Conservation (phyloP, 2,329 filamentous ascomycete genomes). For the Exophiala phaeomuriformis region DNA sequence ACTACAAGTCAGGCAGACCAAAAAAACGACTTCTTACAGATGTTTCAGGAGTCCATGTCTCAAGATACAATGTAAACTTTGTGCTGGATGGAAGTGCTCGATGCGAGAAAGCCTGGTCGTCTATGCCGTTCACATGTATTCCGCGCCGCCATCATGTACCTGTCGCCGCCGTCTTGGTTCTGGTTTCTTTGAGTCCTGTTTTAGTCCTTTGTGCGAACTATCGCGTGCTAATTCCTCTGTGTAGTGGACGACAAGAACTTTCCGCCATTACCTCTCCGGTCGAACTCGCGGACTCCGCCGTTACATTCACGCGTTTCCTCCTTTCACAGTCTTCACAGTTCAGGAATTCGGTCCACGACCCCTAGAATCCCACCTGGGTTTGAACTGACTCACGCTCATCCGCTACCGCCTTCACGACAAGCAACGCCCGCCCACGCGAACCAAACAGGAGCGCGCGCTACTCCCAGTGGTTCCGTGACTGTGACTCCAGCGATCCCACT, state of each 20-base stretch:
- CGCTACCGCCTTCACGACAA: slow-evolving; percentile 32
- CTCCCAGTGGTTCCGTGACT: slow-evolving; percentile 29
- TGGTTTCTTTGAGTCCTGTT: slow-evolving; percentile 15
- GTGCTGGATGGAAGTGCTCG: slow-evolving; percentile 16
- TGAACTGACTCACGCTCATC: slow-evolving; percentile 44
- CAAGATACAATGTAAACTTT: slow-evolving; percentile 20
- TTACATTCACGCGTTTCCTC: slow-evolving; percentile 34
- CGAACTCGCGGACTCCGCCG: slow-evolving; percentile 31
- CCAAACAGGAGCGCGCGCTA: slow-evolving; percentile 41
- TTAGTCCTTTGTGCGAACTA: slow-evolving; percentile 7
- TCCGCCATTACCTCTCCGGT: slow-evolving; percentile 37
- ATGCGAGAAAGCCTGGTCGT: slow-evolving; percentile 20
- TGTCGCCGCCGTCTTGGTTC: slow-evolving; percentile 19
- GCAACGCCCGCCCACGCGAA: slow-evolving; percentile 18
- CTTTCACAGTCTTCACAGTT: slow-evolving; percentile 27
- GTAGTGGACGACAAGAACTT: slow-evolving; percentile 42
- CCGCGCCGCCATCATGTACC: slow-evolving; percentile 13
- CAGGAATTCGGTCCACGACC: slow-evolving; percentile 25
- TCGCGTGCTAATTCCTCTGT: slow-evolving; percentile 27
- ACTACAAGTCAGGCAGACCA: slow-evolving; percentile 22
- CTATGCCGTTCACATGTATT: slow-evolving; percentile 18
- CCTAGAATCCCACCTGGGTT: slow-evolving; percentile 26
- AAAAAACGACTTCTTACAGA: slow-evolving; percentile 24
- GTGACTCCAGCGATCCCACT: slow-evolving; percentile 32
- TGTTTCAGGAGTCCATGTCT: slow-evolving; percentile 16